Base-by-base conservation (phyloP, 148 eudicot species). In the Persicaria tinctoria region DNA sequence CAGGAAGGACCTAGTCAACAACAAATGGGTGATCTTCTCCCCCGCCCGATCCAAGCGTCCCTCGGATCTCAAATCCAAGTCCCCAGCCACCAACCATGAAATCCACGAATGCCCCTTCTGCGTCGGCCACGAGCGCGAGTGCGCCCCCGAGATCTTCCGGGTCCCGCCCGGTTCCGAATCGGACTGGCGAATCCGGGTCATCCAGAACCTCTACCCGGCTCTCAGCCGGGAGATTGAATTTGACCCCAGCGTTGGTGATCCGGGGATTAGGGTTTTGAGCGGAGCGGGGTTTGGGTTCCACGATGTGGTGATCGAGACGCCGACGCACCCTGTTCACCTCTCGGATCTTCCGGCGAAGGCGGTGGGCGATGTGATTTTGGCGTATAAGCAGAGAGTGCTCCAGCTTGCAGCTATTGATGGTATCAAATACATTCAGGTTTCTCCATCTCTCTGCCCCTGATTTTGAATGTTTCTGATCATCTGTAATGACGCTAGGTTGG, bases 81-180 rank as follows among this genome's bases (percentile, higher is more conserved):
- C 98, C 76, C 81, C 90, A 9, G 80, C 78, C 73, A 73, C 86
- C 11, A 80, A 74, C 78, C 75, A 86, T 18, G 83, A 81, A 17
- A 41, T 80, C 32, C 83, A 84, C 1, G 80, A 74, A 27, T 92
- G 99, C 85, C 92, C 97, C n/a, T 95, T 95, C 76, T 95, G 99
- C 78, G 53, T 76, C 46, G 97, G 99, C 27, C 86, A 84, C 75
- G 97, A 95, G 73, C 91, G 89, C 84, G 86, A 90, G 32, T 92
- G 97, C 74, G 99, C 97, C 20, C 99, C 99, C 2, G 97, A 92
- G 76, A 90, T 92, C n/a, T 92, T 95, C 88, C 91, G 97, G 41
- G 71, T 89, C 50, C 83, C 85, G 2, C 75, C 87, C 8, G 84
- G 77, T 64, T 83, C 89, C 46, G 44, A 75, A 38, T 49, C 84